phyloP scores from a whole-genome alignment of 2,329 filamentous ascomycete genomes.

The Penicillium sp. region DNA sequence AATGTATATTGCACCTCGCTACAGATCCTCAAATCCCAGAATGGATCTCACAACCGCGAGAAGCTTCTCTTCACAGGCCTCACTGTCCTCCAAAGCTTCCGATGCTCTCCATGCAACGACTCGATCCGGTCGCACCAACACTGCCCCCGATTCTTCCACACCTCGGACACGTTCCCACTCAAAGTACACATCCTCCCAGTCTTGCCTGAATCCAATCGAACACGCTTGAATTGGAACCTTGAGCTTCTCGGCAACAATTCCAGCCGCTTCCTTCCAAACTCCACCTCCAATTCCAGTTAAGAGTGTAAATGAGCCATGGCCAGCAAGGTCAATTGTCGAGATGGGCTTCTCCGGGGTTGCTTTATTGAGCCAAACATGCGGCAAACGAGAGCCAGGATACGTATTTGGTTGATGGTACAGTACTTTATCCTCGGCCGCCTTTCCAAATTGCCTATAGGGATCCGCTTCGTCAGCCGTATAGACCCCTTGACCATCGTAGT shows the following conservation, averaged over 20 bases:
- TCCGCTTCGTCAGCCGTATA: slow-evolving; percentile 46
- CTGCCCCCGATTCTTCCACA: slow-evolving; percentile 39
- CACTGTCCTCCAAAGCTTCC: not conserved
- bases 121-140: slow-evolving; percentile 55
- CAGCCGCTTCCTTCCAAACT: slow-evolving; percentile 54
- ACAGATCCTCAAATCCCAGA: not conserved
- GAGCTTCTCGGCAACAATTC: slow-evolving; percentile 38
- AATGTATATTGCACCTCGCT: too few species aligned
- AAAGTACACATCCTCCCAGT: slow-evolving; percentile 63
- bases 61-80: not conserved
- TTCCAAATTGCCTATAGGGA: slow-evolving; percentile 15
- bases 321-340: slow-evolving; percentile 62
- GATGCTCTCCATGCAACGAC: slow-evolving; percentile 56
- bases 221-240: slow-evolving; percentile 52
- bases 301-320: slow-evolving; percentile 54
- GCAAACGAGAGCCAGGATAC: slow-evolving; percentile 60
- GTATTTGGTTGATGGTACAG: slow-evolving; percentile 51
- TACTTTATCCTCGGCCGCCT: slow-evolving; percentile 43
- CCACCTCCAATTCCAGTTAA: slow-evolving; percentile 58
- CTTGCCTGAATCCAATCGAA: slow-evolving; percentile 58
- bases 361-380: slow-evolving; percentile 63
- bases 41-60: not conserved
- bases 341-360: slow-evolving; percentile 46
- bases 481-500: slow-evolving; percentile 51
- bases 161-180: slow-evolving; percentile 58